Evolutionary conservation across 805 yeast species (phyloP).

Genomic region (Hanseniaspora taiwanica): DNA sequence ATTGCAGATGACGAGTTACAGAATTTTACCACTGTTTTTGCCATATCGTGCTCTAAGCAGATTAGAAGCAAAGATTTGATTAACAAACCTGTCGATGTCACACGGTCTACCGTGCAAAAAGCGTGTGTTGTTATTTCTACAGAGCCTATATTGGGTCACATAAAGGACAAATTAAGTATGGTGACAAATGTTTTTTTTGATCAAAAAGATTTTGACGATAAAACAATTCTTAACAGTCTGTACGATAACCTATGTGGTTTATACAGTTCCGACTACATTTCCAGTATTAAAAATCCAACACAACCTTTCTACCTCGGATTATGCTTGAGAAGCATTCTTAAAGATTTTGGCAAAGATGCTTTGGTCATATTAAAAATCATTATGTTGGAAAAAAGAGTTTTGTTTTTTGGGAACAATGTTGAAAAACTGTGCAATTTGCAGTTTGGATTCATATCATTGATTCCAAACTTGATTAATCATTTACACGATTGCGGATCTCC

Average conservation of each 20-base stretch:
- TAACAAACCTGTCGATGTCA: slow-evolving; percentile 46
- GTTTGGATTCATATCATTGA: slow-evolving; percentile 67
- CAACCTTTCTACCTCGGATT: slow-evolving; percentile 61
- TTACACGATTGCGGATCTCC: slow-evolving; percentile 77
- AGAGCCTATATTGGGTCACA: slow-evolving; percentile 77
- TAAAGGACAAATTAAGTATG: slow-evolving; percentile 80
- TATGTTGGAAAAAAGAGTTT: slow-evolving; percentile 56
- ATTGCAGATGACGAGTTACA: slow-evolving; percentile 21
- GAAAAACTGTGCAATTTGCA: slow-evolving; percentile 73
- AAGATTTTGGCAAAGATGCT: slow-evolving; percentile 42
- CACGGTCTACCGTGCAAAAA: slow-evolving; percentile 83
- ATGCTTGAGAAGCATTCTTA: slow-evolving; percentile 50
- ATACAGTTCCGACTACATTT: slow-evolving; percentile 20
- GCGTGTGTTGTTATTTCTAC: slow-evolving; percentile 77
- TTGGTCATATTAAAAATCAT: slow-evolving; percentile 65
- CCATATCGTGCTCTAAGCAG: slow-evolving; percentile 87
- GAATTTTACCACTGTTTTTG: slow-evolving; percentile 65
- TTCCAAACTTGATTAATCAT: slow-evolving; percentile 66
- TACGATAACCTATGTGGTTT: slow-evolving; percentile 48
- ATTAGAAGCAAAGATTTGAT: slow-evolving; percentile 48
- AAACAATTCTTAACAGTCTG: slow-evolving; percentile 49
- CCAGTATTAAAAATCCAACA: slow-evolving; percentile 28
- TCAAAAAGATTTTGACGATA: slow-evolving; percentile 67
- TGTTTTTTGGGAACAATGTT: slow-evolving; percentile 69
- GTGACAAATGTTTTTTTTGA: slow-evolving; percentile 77